Conservation (phyloP, 2,329 filamentous ascomycete species). For the Diaporthe sp. region DNA sequence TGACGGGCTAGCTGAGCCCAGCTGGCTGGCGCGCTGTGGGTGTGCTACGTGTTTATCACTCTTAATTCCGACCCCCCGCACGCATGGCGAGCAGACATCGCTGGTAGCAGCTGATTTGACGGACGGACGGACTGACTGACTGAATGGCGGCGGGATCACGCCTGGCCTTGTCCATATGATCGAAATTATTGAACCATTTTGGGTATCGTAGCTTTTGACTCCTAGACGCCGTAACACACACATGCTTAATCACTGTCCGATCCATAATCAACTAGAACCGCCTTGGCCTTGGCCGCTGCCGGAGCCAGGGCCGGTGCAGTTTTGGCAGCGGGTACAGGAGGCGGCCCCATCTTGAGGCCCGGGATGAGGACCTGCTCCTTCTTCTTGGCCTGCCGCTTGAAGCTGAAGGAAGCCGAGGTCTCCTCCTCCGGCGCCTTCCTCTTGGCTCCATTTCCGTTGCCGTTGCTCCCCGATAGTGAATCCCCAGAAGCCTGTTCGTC, state of each 20-base stretch:
- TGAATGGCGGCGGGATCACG: no score
- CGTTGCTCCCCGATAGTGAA: constrained; percentile 43
- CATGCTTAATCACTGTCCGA: constrained; percentile 32
- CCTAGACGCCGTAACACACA: constrained; percentile 15
- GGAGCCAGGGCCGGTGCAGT: constrained; percentile 61
- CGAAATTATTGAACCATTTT: neutral
- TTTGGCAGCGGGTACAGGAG: constrained; percentile 16
- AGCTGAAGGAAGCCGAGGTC: constrained; percentile 69
- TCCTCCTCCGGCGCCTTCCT: constrained; percentile 53
- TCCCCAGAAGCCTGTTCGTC: neutral
- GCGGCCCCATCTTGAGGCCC: constrained; percentile 88
- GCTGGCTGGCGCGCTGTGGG: neutral
- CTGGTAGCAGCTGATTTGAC: neutral
- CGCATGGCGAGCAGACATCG: neutral
- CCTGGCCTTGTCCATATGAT: neutral
- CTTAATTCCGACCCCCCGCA: neutral
- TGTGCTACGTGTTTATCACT: constrained; percentile 4
- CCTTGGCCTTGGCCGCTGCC: constrained; percentile 16
- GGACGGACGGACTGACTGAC: neutral
- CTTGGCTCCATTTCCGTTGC: constrained; percentile 46
- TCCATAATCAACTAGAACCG: constrained; percentile 32
- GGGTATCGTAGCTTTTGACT: constrained; percentile 34
- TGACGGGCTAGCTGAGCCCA: constrained; percentile 2
- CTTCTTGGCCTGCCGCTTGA: constrained; percentile 83
- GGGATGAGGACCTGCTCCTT: constrained; percentile 84